These are phyloP conservation scores for Beta corolliflora DNA, from an alignment of 179 eudicot species.

Conservation along the genomic window DNA sequence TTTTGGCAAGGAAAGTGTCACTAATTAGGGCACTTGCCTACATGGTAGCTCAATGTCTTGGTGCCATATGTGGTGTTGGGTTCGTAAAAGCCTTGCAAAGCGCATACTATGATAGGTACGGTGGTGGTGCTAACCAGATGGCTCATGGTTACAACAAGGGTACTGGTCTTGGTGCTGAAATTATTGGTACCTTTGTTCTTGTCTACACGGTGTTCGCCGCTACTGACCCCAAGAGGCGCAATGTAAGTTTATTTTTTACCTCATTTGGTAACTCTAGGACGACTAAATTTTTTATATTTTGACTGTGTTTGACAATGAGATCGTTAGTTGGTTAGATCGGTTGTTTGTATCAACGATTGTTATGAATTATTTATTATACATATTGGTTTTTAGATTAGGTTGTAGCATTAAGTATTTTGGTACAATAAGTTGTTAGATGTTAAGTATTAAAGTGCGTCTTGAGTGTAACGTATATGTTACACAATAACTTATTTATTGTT, in stretches of 20 bases:
- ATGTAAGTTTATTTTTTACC: constrained; percentile 38
- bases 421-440: too few relatives aligned
- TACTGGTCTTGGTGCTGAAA: constrained; percentile 65
- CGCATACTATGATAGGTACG: constrained; percentile 44
- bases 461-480: too few relatives aligned
- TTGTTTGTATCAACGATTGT: too few relatives aligned
- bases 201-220: constrained; percentile 78
- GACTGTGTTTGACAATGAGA: too few relatives aligned
- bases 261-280: too few relatives aligned
- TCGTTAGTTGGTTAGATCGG: too few relatives aligned
- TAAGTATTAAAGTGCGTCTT: too few relatives aligned
- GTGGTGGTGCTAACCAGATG: constrained; percentile 64
- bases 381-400: too few relatives aligned
- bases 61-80: constrained; percentile 74
- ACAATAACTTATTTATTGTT: too few relatives aligned
- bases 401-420: too few relatives aligned
- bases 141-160: constrained; percentile 59
- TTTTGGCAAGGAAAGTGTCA: constrained; percentile 65
- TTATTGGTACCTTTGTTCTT: constrained; percentile 68
- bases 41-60: constrained; percentile 63
- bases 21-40: constrained; percentile 52
- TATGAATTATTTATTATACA: too few relatives aligned
- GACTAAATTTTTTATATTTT: too few relatives aligned
- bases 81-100: constrained; percentile 62
- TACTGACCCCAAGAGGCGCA: constrained; percentile 67